These are phyloP conservation scores for Phycomyces nitens DNA, from an alignment of 192 early-diverging fungal species.

Conservation along the genomic window DNA sequence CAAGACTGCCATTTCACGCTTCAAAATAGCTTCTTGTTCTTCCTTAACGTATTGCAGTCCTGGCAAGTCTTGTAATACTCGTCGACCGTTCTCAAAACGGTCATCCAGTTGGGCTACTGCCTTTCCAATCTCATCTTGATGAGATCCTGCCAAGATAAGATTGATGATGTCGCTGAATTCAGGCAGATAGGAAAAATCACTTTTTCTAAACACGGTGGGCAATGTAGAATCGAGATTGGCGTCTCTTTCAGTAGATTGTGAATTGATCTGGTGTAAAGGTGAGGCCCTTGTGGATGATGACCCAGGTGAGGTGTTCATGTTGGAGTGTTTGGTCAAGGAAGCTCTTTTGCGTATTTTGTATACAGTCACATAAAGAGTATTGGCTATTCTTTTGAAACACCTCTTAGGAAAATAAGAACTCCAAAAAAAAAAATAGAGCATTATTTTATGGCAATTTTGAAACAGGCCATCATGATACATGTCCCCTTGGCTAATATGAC, in stretches of 20 bases:
- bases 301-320: background rate
- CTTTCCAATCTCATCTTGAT: slow-evolving; percentile 27
- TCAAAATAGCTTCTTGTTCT: slow-evolving; percentile 29
- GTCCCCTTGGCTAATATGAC: too few relatives aligned
- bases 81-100: slow-evolving; percentile 25
- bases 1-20: slow-evolving; percentile 20
- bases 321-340: background rate
- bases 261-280: background rate
- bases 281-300: background rate
- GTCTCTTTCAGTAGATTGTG: background rate
- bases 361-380: too few relatives aligned
- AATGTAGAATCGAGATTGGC: background rate
- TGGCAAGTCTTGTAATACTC: slow-evolving; percentile 28
- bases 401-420: too few relatives aligned
- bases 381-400: too few relatives aligned
- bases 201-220: slow-evolving; percentile 16
- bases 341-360: too few relatives aligned
- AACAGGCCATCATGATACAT: too few relatives aligned
- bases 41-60: slow-evolving; percentile 31
- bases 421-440: too few relatives aligned
- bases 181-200: slow-evolving; percentile 28
- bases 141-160: slow-evolving; percentile 19
- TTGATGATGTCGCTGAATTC: slow-evolving; percentile 25
- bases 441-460: too few relatives aligned
- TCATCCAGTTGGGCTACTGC: slow-evolving; percentile 31